Base-by-base conservation (phyloP, 768 basidiomycete species). In the Mycena capillaripes region DNA sequence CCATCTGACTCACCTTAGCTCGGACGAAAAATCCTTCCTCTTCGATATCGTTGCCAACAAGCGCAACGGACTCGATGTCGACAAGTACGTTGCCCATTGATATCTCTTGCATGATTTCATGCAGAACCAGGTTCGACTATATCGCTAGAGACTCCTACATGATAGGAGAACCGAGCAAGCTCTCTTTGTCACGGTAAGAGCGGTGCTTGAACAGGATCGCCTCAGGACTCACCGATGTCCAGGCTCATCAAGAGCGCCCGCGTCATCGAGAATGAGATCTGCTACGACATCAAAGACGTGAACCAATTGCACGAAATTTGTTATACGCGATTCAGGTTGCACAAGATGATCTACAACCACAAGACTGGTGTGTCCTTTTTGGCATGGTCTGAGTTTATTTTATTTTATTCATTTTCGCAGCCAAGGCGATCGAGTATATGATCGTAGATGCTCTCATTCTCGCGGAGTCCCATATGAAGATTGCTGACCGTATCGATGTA, bases 41-140 rank as follows among this genome's bases (percentile, higher is more conserved):
- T 96, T 96, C 76, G 93, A 96, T 64, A 95, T 96, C 60, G 93
- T 96, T 3, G 91, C 94, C 0, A 96, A 96, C 81, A 88, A 88
- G 79, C 84, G 89, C 9, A 96, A 95, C 71, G 95, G 95, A 0
- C 84, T 96, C 5, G 95, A 96, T 76, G 95, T 96, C 6, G 95
- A 96, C 85, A 95, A 95, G 94, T 93, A 68, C 70, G 84, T 76
- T 4, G 29, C 17, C 11, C 36, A 68, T 38, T 23, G 9, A 30
- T 60, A 19, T 50, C 62, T 53, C 60, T 53, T 21, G 21, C 27
- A 17, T 60, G 50, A 30, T 17, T 64, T 27, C 21, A 27, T 66
- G 29, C 68, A 11, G 65, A 61, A 38, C 32, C 55, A 95, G 94
- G 74, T 93, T 95, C 63, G 95, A 96, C 77, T 96, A 96, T 73